These are phyloP conservation scores for Melanopsichium pennsylvanicum DNA, from an alignment of 1,284 basidiomycete species.

Conservation along the genomic window DNA sequence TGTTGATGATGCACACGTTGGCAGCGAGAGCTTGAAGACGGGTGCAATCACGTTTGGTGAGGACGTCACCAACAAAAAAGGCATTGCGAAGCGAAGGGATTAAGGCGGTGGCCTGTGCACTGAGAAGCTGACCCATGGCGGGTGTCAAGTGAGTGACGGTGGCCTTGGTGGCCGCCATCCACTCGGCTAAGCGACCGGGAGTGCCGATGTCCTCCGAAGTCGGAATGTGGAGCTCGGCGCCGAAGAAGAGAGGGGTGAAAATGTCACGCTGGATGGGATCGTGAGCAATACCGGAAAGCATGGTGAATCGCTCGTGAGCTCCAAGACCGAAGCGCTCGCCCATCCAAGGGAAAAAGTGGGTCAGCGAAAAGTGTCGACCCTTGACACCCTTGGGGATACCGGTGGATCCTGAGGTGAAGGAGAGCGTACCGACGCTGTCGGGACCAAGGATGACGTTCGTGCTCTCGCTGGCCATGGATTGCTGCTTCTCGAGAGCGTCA, in stretches of 20 bases:
- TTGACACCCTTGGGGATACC: conserved; percentile 98
- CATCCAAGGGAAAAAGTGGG: conserved; percentile 99
- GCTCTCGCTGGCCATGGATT: conserved; percentile 68
- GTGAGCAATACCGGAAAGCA: conserved; percentile 98
- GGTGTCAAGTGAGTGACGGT: conserved; percentile 89
- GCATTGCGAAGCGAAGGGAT: conserved; percentile 88
- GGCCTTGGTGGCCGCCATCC: conserved; percentile 87
- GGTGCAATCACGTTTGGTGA: conserved; percentile 97
- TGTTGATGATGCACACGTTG: conserved; percentile 91
- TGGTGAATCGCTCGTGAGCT: conserved; percentile 86
- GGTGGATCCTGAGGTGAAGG: conserved; percentile 96
- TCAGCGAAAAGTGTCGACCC: conserved; percentile 93
- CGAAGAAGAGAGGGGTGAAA: conserved; percentile 98
- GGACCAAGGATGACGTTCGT: conserved; percentile 86
- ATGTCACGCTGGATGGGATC: conserved; percentile 99
- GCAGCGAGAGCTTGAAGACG: conserved; percentile 90
- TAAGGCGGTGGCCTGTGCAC: conserved; percentile 88
- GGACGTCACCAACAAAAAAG: conserved; percentile 98
- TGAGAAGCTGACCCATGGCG: conserved; percentile 98
- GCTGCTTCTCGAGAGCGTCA: conserved; percentile 70
- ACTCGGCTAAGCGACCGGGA: conserved; percentile 93
- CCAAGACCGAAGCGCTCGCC: conserved; percentile 82
- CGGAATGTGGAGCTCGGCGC: conserved; percentile 92
- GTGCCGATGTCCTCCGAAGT: conserved; percentile 97
- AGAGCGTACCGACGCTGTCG: conserved; percentile 91